Conservation (phyloP, 164 flowering plant genomes). For the Liriodendron chinense region DNA sequence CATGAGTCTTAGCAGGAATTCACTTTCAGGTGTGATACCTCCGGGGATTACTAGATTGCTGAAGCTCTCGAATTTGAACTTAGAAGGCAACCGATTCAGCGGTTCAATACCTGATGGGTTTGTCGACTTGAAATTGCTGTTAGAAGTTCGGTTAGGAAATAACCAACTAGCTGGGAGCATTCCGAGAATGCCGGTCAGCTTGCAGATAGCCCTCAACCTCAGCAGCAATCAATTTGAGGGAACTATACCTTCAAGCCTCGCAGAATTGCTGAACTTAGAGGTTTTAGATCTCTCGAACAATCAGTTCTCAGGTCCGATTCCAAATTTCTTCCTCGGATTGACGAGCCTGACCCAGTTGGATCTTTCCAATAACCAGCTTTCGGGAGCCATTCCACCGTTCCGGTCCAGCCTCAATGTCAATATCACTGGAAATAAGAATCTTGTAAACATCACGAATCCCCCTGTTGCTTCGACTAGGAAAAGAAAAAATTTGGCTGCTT, state of each 20-base stretch:
- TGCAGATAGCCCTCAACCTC: slow-evolving; percentile 63
- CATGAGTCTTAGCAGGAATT: slow-evolving; percentile 58
- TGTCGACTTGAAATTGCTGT: slow-evolving; percentile 19
- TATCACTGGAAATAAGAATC: slow-evolving; percentile 31
- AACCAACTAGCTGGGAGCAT: slow-evolving; percentile 47
- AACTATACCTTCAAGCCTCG: slow-evolving; percentile 39
- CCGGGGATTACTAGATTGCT: slow-evolving; percentile 30
- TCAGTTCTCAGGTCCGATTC: slow-evolving; percentile 59
- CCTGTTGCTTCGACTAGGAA: slow-evolving; percentile 16
- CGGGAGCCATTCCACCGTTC: slow-evolving; percentile 53
- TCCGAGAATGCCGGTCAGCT: slow-evolving; percentile 43
- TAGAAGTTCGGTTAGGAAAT: slow-evolving; percentile 61
- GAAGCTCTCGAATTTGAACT: too few relatives aligned
- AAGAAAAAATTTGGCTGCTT: too few relatives aligned
- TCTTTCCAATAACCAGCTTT: slow-evolving; percentile 54
- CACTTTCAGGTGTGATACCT: slow-evolving; percentile 52
- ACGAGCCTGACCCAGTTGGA: slow-evolving; percentile 33
- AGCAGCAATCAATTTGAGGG: slow-evolving; percentile 61
- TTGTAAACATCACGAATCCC: slow-evolving; percentile 13
- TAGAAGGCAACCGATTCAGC: too few relatives aligned
- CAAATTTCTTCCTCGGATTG: slow-evolving; percentile 29
- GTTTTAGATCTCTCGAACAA: too few relatives aligned
- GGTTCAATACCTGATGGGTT: too few relatives aligned
- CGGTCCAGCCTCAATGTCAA: slow-evolving; percentile 11
- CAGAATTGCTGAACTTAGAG: slow-evolving; percentile 31